These are phyloP conservation scores for Warburgia ugandensis DNA, from an alignment of 164 flowering plant genomes.

Conservation along the genomic window DNA sequence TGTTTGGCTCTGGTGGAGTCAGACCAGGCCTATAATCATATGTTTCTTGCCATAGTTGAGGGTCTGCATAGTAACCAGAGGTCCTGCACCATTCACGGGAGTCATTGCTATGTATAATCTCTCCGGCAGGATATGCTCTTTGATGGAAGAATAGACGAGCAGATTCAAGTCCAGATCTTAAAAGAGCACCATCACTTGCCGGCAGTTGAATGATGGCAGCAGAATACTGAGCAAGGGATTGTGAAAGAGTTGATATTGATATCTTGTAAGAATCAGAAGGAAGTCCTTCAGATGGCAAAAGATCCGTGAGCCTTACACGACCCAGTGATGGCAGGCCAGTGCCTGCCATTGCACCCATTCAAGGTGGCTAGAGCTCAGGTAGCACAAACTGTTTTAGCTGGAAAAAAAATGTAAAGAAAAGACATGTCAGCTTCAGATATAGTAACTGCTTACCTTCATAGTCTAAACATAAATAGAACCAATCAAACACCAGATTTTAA, in stretches of 20 bases:
- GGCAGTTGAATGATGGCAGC: constrained; percentile 88
- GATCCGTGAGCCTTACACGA: constrained; percentile 78
- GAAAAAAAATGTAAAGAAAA: background rate
- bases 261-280: constrained; percentile 78
- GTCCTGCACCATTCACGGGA: constrained; percentile 94
- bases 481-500: no score
- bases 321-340: constrained; percentile 80
- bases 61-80: constrained; percentile 81
- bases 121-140: constrained; percentile 55
- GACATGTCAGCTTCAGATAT: no score
- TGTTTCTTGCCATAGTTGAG: constrained; percentile 73
- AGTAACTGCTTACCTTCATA: no score
- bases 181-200: constrained; percentile 58
- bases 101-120: constrained; percentile 51
- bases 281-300: constrained; percentile 74
- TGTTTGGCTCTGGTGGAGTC: constrained; percentile 49
- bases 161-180: constrained; percentile 83
- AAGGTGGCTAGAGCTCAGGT: background rate
- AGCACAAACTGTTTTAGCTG: constrained; percentile 3
- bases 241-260: constrained; percentile 73
- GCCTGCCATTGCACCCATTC: constrained; percentile 64
- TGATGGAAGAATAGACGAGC: constrained; percentile 84
- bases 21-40: constrained; percentile 89
- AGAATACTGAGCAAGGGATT: constrained; percentile 84
- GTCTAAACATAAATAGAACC: no score